phyloP scores from a whole-genome alignment of 768 basidiomycete genomes.

The Megacollybia marginata region DNA sequence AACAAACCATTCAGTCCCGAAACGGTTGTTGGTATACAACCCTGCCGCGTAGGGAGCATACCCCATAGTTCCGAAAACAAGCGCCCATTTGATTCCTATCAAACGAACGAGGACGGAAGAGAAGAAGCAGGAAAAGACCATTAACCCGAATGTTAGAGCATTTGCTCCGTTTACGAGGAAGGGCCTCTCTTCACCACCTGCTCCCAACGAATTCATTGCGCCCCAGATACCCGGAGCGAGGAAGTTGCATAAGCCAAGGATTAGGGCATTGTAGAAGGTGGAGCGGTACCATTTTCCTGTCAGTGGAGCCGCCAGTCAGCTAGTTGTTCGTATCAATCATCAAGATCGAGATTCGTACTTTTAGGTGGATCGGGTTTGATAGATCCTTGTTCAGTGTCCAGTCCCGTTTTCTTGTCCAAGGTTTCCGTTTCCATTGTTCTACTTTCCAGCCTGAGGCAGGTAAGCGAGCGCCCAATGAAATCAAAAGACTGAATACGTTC shows the following conservation, averaged over 20 bases:
- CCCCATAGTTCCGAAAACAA: conserved; percentile 4
- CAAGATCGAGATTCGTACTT: no score
- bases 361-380: no score
- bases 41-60: conserved; percentile 6
- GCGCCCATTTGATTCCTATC: conserved; percentile 2
- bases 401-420: no score
- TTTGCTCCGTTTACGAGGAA: conserved; percentile 5
- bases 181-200: conserved; percentile 3
- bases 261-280: conserved; percentile 2
- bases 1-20: conserved; percentile 3
- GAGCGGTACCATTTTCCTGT: conserved; percentile 5
- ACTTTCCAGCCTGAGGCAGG: no score
- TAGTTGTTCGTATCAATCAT: no score
- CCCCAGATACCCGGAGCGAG: conserved; percentile 1
- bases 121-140: conserved; percentile 3
- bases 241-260: conserved; percentile 4
- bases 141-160: conserved; percentile 1
- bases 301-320: no score
- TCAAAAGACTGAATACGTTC: no score
- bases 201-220: conserved; percentile 9
- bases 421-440: no score
- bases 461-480: no score
- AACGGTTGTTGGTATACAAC: conserved; percentile 6
- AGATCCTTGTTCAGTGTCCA: no score
- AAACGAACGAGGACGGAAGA: neutral